These are phyloP conservation scores for Pecoramyces ruminantium DNA, from an alignment of 192 early-diverging fungal species.

Conservation along the genomic window DNA sequence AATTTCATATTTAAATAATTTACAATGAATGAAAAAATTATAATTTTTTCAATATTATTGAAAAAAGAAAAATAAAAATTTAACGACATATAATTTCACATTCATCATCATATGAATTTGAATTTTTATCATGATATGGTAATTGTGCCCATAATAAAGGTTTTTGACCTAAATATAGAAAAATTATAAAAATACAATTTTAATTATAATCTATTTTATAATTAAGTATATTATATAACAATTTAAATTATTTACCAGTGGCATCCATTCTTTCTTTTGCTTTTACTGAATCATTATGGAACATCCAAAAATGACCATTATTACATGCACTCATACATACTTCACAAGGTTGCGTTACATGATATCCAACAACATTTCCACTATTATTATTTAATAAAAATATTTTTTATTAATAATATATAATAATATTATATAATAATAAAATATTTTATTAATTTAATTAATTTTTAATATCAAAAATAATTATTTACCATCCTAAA, in stretches of 20 bases:
- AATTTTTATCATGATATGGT: neutral
- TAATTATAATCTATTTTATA: no score
- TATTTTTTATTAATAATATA: no score
- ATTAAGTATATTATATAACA: no score
- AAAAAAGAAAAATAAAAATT: neutral
- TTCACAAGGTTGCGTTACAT: conserved; percentile 50
- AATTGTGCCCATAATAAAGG: neutral
- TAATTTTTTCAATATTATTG: no score
- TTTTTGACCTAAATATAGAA: neutral
- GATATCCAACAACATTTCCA: conserved; percentile 55
- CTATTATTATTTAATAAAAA: no score
- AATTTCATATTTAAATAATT: no score
- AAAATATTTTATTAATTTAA: no score
- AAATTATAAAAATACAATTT: no score
- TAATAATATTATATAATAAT: no score
- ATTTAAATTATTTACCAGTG: neutral
- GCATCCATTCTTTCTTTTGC: neutral
- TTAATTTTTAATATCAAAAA: no score
- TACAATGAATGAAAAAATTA: no score
- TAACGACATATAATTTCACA: neutral
- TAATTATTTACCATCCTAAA: conserved; percentile 53
- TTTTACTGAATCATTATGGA: conserved; percentile 12
- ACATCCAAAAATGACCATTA: conserved; percentile 51
- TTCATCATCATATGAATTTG: neutral
- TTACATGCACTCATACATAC: conserved; percentile 32